Evolutionary conservation across 2,329 filamentous ascomycete genomes (phyloP).

Genomic region (Stachybotrys chlorohalonatus): DNA sequence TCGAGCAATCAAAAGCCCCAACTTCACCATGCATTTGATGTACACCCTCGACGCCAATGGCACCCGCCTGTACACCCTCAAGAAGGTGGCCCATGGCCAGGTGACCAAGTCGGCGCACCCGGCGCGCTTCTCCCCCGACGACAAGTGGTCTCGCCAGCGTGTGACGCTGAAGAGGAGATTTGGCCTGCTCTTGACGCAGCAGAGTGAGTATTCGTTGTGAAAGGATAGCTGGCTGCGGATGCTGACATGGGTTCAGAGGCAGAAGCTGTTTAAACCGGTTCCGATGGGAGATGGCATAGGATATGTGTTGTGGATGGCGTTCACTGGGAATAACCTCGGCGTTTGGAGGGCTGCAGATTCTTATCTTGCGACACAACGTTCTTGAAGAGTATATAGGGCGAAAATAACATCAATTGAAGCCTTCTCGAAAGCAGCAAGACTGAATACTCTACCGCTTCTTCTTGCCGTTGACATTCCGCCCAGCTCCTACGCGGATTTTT

Average conservation of each 20-base stretch:
- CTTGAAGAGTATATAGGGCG: not conserved
- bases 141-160: conserved; percentile 96
- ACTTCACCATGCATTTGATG: conserved; percentile 51
- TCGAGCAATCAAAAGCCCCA: not conserved
- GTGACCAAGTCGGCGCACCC: conserved; percentile 96
- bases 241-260: conserved; percentile 2
- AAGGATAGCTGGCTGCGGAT: no score
- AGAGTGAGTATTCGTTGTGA: conserved; percentile 31
- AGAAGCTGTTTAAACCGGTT: not conserved
- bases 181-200: conserved; percentile 77
- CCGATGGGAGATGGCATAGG: not conserved
- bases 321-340: not conserved
- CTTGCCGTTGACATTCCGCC: conserved; percentile 75
- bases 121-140: conserved; percentile 92
- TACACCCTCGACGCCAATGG: conserved; percentile 76
- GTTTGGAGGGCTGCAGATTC: not conserved
- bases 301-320: not conserved
- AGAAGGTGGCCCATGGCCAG: conserved; percentile 75
- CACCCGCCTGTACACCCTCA: conserved; percentile 90
- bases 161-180: conserved; percentile 94
- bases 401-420: not conserved
- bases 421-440: not conserved
- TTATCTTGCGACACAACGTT: not conserved
- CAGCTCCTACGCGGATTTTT: conserved; percentile 73
- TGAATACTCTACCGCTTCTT: conserved; percentile 41